Conservation (phyloP, 495 filamentous ascomycete species). For the Sphaerosporella brunnea region DNA sequence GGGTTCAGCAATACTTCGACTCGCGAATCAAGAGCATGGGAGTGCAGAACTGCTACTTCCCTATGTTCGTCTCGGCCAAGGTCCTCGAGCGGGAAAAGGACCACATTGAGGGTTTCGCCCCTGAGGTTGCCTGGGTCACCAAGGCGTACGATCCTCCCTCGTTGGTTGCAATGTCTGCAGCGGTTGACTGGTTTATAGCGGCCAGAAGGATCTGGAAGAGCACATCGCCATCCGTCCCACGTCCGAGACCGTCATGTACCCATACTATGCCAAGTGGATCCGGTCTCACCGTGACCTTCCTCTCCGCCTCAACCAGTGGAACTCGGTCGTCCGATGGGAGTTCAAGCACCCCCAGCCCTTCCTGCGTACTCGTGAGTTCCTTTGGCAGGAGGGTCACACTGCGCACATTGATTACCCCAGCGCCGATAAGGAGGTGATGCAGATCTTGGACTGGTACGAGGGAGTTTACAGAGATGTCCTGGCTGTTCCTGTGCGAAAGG, state of each 20-base stretch:
- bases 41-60: constrained; percentile 89
- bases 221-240: constrained; percentile 93
- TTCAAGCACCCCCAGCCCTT: constrained; percentile 96
- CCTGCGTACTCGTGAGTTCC: constrained; percentile 77
- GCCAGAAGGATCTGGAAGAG: constrained; percentile 77
- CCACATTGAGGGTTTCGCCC: constrained; percentile 92
- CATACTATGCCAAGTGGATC: constrained; percentile 94
- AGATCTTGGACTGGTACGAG: constrained; percentile 88
- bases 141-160: constrained; percentile 49
- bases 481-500: constrained; percentile 82
- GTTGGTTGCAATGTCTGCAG: constrained; percentile 4
- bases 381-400: constrained; percentile 98
- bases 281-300: constrained; percentile 84
- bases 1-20: constrained; percentile 80
- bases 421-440: constrained; percentile 65
- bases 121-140: constrained; percentile 96
- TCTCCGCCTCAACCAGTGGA: constrained; percentile 90
- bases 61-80: constrained; percentile 80
- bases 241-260: constrained; percentile 86
- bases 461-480: constrained; percentile 81
- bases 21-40: constrained; percentile 67
- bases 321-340: constrained; percentile 94
- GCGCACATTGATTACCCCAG: constrained; percentile 66
- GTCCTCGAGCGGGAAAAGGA: constrained; percentile 88
- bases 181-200: constrained; percentile 33